phyloP scores from a whole-genome alignment of 805 yeast genomes.

The Nakazawaea ishiwadae region DNA sequence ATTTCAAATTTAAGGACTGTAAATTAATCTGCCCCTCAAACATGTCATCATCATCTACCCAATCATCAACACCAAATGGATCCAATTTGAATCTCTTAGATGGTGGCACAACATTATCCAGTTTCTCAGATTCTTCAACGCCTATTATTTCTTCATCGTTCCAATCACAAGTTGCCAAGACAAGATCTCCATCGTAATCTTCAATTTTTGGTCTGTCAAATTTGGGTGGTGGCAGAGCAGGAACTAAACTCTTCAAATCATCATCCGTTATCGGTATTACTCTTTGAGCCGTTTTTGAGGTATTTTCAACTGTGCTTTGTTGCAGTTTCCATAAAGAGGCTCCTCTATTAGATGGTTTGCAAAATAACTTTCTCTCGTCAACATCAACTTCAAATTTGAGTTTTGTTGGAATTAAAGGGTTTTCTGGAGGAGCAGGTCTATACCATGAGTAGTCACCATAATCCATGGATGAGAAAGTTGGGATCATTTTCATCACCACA shows the following conservation, averaged over 20 bases:
- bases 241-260: slow-evolving; percentile 22
- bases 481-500: slow-evolving; percentile 57
- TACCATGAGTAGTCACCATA: slow-evolving; percentile 53
- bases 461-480: slow-evolving; percentile 54
- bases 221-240: slow-evolving; percentile 14
- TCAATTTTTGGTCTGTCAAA: slow-evolving; percentile 25
- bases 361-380: slow-evolving; percentile 53
- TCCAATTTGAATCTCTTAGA: slow-evolving; percentile 24
- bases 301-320: slow-evolving; percentile 12
- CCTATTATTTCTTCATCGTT: slow-evolving; percentile 60
- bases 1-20: slow-evolving; percentile 33
- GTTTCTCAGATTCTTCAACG: slow-evolving; percentile 1
- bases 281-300: slow-evolving; percentile 17
- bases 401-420: slow-evolving; percentile 56
- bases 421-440: slow-evolving; percentile 37
- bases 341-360: slow-evolving; percentile 14
- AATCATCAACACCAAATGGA: slow-evolving; percentile 36
- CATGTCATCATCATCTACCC: slow-evolving; percentile 57
- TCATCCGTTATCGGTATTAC: slow-evolving; percentile 22
- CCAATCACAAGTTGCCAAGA: slow-evolving; percentile 76
- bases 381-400: slow-evolving; percentile 56
- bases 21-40: slow-evolving; percentile 60
- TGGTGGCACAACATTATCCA: neutral
- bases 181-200: slow-evolving; percentile 46
- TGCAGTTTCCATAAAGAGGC: slow-evolving; percentile 3